Evolutionary conservation across 164 flowering plant species (phyloP).

Genomic region (Macadamia tetraphylla): DNA sequence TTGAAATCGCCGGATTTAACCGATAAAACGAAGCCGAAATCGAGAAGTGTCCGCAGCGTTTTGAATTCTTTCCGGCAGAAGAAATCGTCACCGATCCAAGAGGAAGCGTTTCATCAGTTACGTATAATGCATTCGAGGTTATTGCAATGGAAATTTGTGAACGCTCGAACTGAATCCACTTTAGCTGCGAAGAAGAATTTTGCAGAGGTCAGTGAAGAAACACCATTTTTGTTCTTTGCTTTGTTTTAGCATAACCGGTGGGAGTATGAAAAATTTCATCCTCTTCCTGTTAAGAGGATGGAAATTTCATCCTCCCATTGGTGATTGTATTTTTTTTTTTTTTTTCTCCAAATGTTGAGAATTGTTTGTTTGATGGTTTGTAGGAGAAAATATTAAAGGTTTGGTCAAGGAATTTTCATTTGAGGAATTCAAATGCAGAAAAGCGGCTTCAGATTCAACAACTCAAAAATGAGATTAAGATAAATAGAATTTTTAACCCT

Average conservation of each 20-base stretch:
- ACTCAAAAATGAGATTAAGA: constrained; percentile 34
- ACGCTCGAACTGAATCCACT: constrained; percentile 51
- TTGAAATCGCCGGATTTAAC: constrained; percentile 6
- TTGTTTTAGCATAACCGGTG: no score
- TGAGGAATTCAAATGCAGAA: constrained; percentile 34
- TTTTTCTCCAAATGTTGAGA: no score
- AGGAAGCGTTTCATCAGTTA: constrained; percentile 42
- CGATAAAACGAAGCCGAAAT: constrained; percentile 7
- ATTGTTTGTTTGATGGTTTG: background rate
- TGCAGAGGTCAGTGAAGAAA: constrained; percentile 41
- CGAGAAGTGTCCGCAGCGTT: constrained; percentile 35
- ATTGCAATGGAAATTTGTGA: constrained; percentile 70
- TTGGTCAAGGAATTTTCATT: constrained; percentile 21
- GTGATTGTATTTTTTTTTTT: no score
- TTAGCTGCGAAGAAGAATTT: constrained; percentile 20
- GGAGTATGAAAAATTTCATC: no score
- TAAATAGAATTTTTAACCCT: constrained; percentile 26
- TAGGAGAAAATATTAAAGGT: constrained; percentile 32
- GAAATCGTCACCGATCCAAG: constrained; percentile 28
- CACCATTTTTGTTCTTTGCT: no score
- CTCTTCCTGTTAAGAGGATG: no score
- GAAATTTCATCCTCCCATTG: no score
- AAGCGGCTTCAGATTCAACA: constrained; percentile 35
- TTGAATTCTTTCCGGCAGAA: constrained; percentile 51
- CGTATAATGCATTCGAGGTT: constrained; percentile 42